Conservation (phyloP, 352 stramenopile species). For the Albugo laibachii region DNA sequence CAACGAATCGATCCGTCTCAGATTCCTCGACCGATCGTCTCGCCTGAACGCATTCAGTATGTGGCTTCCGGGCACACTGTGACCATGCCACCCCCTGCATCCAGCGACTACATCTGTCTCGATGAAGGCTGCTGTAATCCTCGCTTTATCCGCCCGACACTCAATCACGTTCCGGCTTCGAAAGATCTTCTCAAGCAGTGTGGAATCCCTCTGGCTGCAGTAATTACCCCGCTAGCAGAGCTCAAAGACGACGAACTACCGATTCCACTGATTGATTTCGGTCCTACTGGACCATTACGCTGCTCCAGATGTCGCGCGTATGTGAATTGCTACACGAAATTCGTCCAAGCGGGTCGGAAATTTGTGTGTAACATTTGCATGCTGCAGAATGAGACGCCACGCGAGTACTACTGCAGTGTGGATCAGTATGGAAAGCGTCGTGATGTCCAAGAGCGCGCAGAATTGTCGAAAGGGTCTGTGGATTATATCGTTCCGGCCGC, state of each 20-base stretch:
- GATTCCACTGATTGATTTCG: slow-evolving; percentile 76
- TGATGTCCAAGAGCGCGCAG: slow-evolving; percentile 55
- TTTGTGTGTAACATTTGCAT: slow-evolving; percentile 83
- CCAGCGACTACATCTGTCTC: slow-evolving; percentile 61
- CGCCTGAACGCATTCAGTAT: slow-evolving; percentile 45
- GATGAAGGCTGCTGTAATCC: slow-evolving; percentile 77
- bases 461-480: slow-evolving; percentile 64
- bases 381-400: slow-evolving; percentile 63
- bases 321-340: slow-evolving; percentile 78
- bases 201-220: slow-evolving; percentile 52
- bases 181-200: slow-evolving; percentile 64
- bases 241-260: slow-evolving; percentile 64
- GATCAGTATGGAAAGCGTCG: slow-evolving; percentile 69
- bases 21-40: slow-evolving; percentile 64
- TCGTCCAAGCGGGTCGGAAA: slow-evolving; percentile 61
- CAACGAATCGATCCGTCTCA: slow-evolving; percentile 71
- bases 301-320: slow-evolving; percentile 75
- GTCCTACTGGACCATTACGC: slow-evolving; percentile 45
- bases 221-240: slow-evolving; percentile 67
- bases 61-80: slow-evolving; percentile 59
- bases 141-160: slow-evolving; percentile 75
- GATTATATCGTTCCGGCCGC: slow-evolving; percentile 67
- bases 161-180: slow-evolving; percentile 61
- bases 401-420: slow-evolving; percentile 75
- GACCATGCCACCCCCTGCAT: slow-evolving; percentile 55